These are phyloP conservation scores for Hyphopichia khmerensis DNA, from an alignment of 1,139 yeast species.

Conservation along the genomic window DNA sequence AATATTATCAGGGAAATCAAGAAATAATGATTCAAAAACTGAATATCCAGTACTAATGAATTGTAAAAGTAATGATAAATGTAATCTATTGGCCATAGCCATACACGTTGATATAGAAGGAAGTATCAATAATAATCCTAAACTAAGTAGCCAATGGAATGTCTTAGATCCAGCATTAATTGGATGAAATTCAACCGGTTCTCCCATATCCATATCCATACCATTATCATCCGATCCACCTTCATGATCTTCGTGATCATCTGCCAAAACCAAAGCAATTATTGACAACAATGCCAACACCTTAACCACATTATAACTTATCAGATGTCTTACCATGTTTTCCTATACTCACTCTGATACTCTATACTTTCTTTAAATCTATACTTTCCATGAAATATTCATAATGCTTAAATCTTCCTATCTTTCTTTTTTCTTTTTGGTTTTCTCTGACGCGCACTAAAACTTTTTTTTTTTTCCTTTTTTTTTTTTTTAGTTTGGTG, in stretches of 20 bases:
- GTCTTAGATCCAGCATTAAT: conserved; percentile 52
- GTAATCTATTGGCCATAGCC: conserved; percentile 52
- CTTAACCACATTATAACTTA: no score
- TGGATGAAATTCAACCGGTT: conserved; percentile 41
- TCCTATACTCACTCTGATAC: no score
- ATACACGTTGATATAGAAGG: conserved; percentile 57
- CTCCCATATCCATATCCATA: conserved; percentile 36
- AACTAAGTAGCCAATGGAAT: conserved; percentile 61
- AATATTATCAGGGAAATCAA: conserved; percentile 59
- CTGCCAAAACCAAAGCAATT: background rate
- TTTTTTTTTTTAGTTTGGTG: background rate
- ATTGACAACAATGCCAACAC: conserved; percentile 3
- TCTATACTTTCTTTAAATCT: no score
- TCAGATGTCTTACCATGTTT: no score
- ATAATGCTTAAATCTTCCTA: no score
- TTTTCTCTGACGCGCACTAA: background rate
- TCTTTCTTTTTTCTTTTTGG: no score
- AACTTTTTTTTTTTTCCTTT: background rate
- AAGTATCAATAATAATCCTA: conserved; percentile 44
- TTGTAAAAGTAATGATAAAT: conserved; percentile 49
- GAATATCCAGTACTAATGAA: conserved; percentile 49
- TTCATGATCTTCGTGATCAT: conserved; percentile 2
- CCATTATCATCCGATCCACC: conserved; percentile 2
- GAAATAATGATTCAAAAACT: conserved; percentile 52
- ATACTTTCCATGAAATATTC: no score